These are phyloP conservation scores for Wickerhamomyces strasburgensis DNA, from an alignment of 805 yeast genomes.

Conservation along the genomic window DNA sequence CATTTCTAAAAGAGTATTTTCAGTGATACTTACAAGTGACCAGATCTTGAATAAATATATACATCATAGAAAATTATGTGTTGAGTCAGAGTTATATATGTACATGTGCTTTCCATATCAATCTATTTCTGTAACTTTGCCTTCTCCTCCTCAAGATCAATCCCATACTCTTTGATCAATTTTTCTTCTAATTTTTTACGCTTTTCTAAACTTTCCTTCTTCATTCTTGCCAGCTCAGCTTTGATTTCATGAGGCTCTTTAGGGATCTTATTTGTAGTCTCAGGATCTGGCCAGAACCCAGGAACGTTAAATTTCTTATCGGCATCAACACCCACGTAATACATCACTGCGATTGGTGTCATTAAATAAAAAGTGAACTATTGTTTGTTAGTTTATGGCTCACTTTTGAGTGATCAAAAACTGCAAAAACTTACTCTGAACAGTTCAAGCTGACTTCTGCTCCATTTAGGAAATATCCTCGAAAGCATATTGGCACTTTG, in stretches of 20 bases:
- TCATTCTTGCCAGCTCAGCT: slow-evolving; percentile 86
- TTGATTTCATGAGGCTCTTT: slow-evolving; percentile 89
- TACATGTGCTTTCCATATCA: no score
- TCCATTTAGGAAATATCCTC: slow-evolving; percentile 24
- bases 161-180: slow-evolving; percentile 62
- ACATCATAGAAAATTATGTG: no score
- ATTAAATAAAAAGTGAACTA: slow-evolving; percentile 83
- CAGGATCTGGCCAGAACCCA: slow-evolving; percentile 97
- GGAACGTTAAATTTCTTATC: slow-evolving; percentile 85
- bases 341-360: slow-evolving; percentile 89
- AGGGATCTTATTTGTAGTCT: slow-evolving; percentile 84
- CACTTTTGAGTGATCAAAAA: background rate
- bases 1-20: no score
- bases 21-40: no score
- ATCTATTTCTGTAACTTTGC: slow-evolving; percentile 26
- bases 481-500: slow-evolving; percentile 3
- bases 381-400: slow-evolving; percentile 42
- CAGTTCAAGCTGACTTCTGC: slow-evolving; percentile 49
- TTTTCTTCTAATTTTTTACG: slow-evolving; percentile 67
- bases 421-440: slow-evolving; percentile 35
- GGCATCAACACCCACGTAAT: slow-evolving; percentile 86
- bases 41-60: no score
- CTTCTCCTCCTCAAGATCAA: slow-evolving; percentile 45
- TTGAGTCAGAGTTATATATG: no score
- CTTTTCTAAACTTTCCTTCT: slow-evolving; percentile 68